Base-by-base conservation (phyloP, 371 early-diverging fungal genomes). In the Nematocida sp. region DNA sequence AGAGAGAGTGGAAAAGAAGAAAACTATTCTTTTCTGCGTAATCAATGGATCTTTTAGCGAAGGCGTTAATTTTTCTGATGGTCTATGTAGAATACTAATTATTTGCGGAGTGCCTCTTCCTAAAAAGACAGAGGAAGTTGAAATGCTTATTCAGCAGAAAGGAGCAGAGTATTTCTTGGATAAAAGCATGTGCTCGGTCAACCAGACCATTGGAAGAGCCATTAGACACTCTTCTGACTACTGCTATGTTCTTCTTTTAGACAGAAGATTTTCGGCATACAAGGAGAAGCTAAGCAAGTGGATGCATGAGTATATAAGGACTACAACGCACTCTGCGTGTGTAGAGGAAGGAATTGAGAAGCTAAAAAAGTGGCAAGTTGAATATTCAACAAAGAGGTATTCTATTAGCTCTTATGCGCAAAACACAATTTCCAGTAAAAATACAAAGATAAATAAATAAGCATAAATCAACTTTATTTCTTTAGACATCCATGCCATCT, bases 1-100 rank as follows among this genome's bases (percentile, higher is more conserved):
- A 54, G n/a, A 33, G 32, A 26, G 2, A 0, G 7, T 71, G 18
- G 35, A 33, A 9, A 20, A 42, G 1, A 79, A 65, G 13, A 65
- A 67, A 26, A 90, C 92, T 0, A 78, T 96, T 13, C 78, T 98
- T 50, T 84, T 97, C 50, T 89, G 90, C 65, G 95, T 98, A 0
- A 91, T 98, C 1, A 93, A 93, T 25, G 99, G 97, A 4, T 91
- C 89, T 79, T 86, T 97, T 86, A 91, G 91, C 65, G 97, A 98
- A 83, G 98, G 97, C 2, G 93, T 95, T 80, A 93, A 95, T 80
- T 94, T 85, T 68, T 77, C 65, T 7, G 77, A 84, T 67, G 78
- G 79, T 23, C 42, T 85, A 3, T 83, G 84, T 65, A 49, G 84
- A 39, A 42, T 83, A 23, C 54, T 94, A 0, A 86, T 94, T 23